phyloP scores from a whole-genome alignment of 306 rosid genomes.

The Luffa acutangula region DNA sequence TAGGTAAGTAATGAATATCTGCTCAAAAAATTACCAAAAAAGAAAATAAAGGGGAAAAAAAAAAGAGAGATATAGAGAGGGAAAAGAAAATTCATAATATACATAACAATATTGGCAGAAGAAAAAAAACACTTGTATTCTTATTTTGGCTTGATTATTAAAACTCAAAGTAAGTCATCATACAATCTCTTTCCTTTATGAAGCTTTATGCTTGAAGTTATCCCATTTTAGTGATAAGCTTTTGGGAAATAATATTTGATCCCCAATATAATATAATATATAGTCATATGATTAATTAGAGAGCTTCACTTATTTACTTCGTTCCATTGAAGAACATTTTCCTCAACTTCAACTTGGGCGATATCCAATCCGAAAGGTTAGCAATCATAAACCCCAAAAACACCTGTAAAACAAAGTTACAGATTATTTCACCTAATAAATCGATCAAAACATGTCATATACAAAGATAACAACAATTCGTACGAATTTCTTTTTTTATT shows the following conservation, averaged over 20 bases:
- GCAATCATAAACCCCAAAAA: slow-evolving; percentile 23
- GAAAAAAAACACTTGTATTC: neutral
- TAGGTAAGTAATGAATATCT: neutral
- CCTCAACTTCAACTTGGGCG: neutral
- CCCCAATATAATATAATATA: neutral
- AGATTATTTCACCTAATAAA: neutral
- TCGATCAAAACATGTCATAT: neutral
- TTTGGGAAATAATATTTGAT: neutral
- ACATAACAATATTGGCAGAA: neutral
- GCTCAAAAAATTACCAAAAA: neutral
- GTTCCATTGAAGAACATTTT: neutral
- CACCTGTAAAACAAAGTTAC: neutral
- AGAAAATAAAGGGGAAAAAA: too few species aligned
- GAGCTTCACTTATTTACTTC: neutral
- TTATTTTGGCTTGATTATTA: neutral
- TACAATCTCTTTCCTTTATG: neutral
- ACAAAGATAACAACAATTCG: neutral
- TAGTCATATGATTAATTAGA: neutral
- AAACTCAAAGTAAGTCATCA: neutral
- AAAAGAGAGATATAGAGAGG: too few species aligned
- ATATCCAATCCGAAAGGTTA: slow-evolving; percentile 16
- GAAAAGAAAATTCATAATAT: neutral
- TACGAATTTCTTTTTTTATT: neutral
- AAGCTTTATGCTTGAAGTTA: neutral
- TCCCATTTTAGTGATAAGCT: neutral